Base-by-base conservation (phyloP, 75 land plant species). In the Gnetum montanum region DNA sequence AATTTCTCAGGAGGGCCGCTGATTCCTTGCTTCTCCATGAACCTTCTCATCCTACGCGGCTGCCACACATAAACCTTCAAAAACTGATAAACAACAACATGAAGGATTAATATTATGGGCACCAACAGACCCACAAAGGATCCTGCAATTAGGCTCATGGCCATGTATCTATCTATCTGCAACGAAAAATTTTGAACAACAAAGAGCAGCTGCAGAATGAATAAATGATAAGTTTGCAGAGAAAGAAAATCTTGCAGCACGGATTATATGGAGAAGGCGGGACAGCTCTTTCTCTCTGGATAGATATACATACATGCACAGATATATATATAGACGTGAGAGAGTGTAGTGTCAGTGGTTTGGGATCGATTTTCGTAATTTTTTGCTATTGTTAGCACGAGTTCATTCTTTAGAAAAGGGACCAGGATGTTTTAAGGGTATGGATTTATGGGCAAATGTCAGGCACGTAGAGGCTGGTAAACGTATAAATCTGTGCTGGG, bases 21-120 rank as follows among this genome's bases (percentile, higher is more conserved):
- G 44, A 82, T 53, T 16, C 86, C 86, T 24, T 82, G 86, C 24
- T 16, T 53, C 15, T 46, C 8, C 46, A 82, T 57, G 27, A 51
- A 23, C 29, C 55, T 46, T 15, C 70, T 53, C 46, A 79, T 57
- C 12, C 38, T 53, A 29, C 63, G 34, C 6, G 85, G 82, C 35
- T 45, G 43, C 71, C 73, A 58, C 0, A 61, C 13, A 4, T 52
- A 52, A 36, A 11, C 34, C 11, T 29, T 31, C 36, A 52, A 52
- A 33, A 52, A 52, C 13, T 33, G 11, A 25, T 22, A 15, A 4
- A 31, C 23, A 52, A 36, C 24, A 1, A 12, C 6, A 18, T 1
- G 25, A 33, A 33, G 18, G 11, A 52, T 33, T 6, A 33, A 33
- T 19, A 2, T n/a, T n/a, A n/a, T n/a, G n/a, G n/a, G 15, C 37